Conservation (phyloP, 2,329 filamentous ascomycete species). For the Trichoderma pleuroti region DNA sequence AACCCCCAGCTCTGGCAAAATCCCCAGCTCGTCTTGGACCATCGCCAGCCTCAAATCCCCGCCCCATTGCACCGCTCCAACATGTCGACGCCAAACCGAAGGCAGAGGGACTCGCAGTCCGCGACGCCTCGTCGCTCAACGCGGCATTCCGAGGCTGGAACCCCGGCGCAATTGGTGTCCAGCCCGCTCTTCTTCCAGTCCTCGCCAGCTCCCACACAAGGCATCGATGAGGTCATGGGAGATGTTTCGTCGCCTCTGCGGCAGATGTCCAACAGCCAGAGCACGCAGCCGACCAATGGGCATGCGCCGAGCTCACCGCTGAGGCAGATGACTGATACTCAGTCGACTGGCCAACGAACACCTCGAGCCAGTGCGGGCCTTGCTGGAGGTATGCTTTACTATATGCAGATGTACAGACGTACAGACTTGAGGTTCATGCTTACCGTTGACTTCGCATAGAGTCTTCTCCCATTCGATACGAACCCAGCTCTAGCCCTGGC, state of each 20-base stretch:
- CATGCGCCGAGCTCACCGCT: constrained; percentile 56
- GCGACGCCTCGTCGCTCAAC: constrained; percentile 40
- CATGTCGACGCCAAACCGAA: constrained; percentile 48
- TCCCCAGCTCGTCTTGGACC: not conserved
- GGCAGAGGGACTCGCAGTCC: constrained; percentile 51
- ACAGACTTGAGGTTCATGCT: not conserved
- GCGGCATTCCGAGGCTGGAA: constrained; percentile 39
- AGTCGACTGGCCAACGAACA: constrained; percentile 60
- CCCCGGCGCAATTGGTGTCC: constrained; percentile 60
- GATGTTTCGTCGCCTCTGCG: constrained; percentile 53
- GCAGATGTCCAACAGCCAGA: constrained; percentile 57
- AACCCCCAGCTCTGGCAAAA: not conserved
- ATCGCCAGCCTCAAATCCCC: constrained; percentile 21
- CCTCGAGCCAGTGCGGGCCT: constrained; percentile 62
- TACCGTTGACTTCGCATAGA: constrained; percentile 48
- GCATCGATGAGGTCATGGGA: constrained; percentile 30
- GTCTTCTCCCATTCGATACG: constrained; percentile 89
- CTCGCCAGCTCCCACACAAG: constrained; percentile 35
- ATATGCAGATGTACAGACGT: not conserved
- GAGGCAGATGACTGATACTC: constrained; percentile 56
- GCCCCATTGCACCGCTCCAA: constrained; percentile 10
- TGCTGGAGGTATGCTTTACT: constrained; percentile 57
- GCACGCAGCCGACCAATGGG: constrained; percentile 35
- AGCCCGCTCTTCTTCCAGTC: constrained; percentile 78
- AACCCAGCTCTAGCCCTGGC: constrained; percentile 83